Evolutionary conservation across 148 eudicot genomes (phyloP), one percentile per base, ranked within the genome.

Genomic region (Camellia sinensis): DNA sequence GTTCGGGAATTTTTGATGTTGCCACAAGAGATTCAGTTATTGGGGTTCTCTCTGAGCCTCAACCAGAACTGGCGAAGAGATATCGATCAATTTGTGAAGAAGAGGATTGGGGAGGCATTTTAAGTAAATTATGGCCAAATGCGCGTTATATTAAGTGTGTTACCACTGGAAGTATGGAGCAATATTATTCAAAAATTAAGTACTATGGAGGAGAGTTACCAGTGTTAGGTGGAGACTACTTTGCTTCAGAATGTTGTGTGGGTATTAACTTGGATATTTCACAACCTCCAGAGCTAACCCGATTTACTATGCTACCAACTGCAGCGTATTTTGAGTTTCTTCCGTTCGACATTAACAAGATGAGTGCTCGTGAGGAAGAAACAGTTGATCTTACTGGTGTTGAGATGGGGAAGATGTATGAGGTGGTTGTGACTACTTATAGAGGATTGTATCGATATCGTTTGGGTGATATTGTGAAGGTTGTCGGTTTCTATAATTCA

Each of bases 311-410:
- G 14, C 84, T 85, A 56, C 90, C 88, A 63, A 85, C 82, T 62
- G 81, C 88, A 43, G 88, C 88, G 63, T 86, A 86, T 73, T 86
- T 84, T 65, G 88, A 86, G 83, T 84, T 86, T 82, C 82, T 82
- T 29, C 87, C 87, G 18, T 81, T 81, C 59, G 78, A 84, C 73
- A 53, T 46, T 71, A 68, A 78, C 15, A 69, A 71, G 21, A 74
- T 56, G 64, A n/a, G 75, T 46, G 40, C 43, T 17, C 22, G 22
- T 22, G 69, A n/a, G n/a, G 67, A 71, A 61, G 85, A 86, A 71
- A 84, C 85, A 8, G 84, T 82, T 56, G 87, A 72, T 63, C 12
- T 88, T 70, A 71, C 90, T 22, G 78, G 81, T 71, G 82, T 88
- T 52, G 87, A 86, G 79, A 76, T 86, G 60, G 90, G 87, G 44